phyloP scores from a whole-genome alignment of 805 yeast species.

The Candida jianshihensis region DNA sequence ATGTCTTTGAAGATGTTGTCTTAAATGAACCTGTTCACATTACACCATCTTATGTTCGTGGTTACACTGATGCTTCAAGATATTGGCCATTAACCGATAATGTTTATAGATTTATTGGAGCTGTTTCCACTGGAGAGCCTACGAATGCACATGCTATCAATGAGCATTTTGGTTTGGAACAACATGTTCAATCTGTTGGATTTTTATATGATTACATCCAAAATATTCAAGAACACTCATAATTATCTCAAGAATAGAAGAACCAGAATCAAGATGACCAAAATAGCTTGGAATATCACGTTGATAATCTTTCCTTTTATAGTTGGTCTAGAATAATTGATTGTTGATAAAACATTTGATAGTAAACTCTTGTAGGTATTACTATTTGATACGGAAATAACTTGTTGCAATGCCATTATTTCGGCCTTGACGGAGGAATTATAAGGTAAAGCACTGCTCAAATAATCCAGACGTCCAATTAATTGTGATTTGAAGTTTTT shows the following conservation, averaged over 20 bases:
- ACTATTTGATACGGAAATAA: no score
- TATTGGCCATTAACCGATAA: slow-evolving; percentile 51
- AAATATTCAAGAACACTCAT: slow-evolving; percentile 6
- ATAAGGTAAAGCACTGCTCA: no score
- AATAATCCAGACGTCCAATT: no score
- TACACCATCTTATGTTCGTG: slow-evolving; percentile 47
- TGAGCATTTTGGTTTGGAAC: slow-evolving; percentile 46
- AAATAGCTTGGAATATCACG: not conserved
- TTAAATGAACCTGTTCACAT: slow-evolving; percentile 14
- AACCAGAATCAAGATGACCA: not conserved
- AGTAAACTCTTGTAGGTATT: no score
- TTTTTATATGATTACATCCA: slow-evolving; percentile 44
- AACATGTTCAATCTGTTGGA: slow-evolving; percentile 55
- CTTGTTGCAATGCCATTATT: no score
- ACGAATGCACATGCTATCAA: slow-evolving; percentile 54
- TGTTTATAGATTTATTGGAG: slow-evolving; percentile 41
- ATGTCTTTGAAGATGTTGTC: slow-evolving; percentile 44
- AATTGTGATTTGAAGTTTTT: no score
- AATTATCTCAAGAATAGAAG: not conserved
- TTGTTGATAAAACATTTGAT: no score
- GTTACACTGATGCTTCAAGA: slow-evolving; percentile 55
- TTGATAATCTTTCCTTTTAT: no score
- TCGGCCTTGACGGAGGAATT: no score
- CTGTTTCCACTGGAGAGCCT: slow-evolving; percentile 10
- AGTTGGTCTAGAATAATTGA: no score